phyloP scores from a whole-genome alignment of 768 basidiomycete genomes.

The Lactarius quietus region DNA sequence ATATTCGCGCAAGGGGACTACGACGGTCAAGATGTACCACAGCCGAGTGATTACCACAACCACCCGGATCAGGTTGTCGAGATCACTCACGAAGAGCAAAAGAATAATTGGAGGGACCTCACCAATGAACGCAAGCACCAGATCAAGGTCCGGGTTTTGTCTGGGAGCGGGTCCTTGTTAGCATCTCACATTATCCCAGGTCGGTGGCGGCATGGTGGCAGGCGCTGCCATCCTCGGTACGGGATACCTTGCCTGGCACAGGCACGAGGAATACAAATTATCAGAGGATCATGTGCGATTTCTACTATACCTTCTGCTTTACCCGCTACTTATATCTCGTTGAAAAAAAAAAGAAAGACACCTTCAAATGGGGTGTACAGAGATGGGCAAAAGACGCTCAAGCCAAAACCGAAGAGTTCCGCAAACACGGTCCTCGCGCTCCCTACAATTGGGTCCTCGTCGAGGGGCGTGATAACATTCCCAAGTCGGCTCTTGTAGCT shows the following conservation, averaged over 20 bases:
- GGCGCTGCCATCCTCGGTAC: constrained; percentile 52
- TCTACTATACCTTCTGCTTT: background rate
- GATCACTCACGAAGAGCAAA: constrained; percentile 44
- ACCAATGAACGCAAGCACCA: constrained; percentile 54
- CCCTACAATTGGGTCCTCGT: constrained; percentile 63
- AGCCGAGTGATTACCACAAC: constrained; percentile 27
- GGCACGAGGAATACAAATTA: constrained; percentile 46
- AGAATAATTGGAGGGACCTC: constrained; percentile 55
- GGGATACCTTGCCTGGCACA: constrained; percentile 49
- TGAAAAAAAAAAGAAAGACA: constrained; percentile 44
- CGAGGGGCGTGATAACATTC: constrained; percentile 53
- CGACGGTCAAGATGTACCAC: constrained; percentile 18
- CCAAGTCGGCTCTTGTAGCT: constrained; percentile 47
- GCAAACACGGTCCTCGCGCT: constrained; percentile 39
- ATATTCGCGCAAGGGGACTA: constrained; percentile 8
- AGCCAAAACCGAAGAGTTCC: constrained; percentile 48
- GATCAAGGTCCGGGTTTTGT: constrained; percentile 43
- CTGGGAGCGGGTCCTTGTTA: background rate
- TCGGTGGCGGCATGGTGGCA: constrained; percentile 60
- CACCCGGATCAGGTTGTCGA: constrained; percentile 33
- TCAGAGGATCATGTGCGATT: constrained; percentile 51
- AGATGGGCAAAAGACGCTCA: constrained; percentile 59
- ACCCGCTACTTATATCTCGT: background rate
- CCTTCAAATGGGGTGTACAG: constrained; percentile 45
- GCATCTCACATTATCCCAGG: constrained; percentile 34